Base-by-base conservation (phyloP, 2,329 filamentous ascomycete species). In the Pseudogymnoascus sp. region DNA sequence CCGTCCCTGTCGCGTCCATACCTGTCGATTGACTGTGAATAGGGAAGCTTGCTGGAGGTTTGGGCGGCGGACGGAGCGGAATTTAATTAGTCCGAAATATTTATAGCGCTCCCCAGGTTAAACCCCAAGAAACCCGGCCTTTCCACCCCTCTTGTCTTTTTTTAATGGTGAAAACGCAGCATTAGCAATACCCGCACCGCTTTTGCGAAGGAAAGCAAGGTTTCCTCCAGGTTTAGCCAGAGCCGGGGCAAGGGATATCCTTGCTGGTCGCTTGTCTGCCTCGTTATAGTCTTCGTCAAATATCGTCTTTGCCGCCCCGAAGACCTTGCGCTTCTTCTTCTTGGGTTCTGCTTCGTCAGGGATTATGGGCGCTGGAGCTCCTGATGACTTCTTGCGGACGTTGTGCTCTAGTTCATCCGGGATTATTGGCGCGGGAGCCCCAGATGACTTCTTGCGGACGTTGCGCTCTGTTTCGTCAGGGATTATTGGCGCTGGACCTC, bases 241-340 rank as follows among this genome's bases (percentile, higher is more conserved):
- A 25, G 67, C 31, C 12, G 68, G 64, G 12, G 68, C 71, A 58
- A 76, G 69, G 59, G 69, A 67, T 23, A 71, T 61, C 67, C 77
- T 79, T 12, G 71, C 65, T 63, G 73, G 71, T 55, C 72, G 71
- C 65, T 75, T 72, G 14, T 67, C 62, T 61, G 71, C 76, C 64
- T 83, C 83, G 9, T 74, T 84, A 7, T 89, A 88, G 4, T 87
- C 87, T 7, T 88, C 87, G 63, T 89, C 87, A 68, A 93, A 91
- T 5, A 95, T 72, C 2, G 85, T 89, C 68, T 82, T 84, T 21
- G 81, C 80, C 21, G 76, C 77, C 3, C 87, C 85, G 1, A 90
- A 79, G 4, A 91, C 76, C 75, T 91, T 93, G 65, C 88, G 84
- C 78, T 88, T 92, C 80, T 88, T 91, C 72, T 84, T 87, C 70